A percentile compares a stretch with the other conserved stretches of the same genome.
phyloP scores from a whole-genome alignment of 257 asterid species.

The Handroanthus guayacan region DNA sequence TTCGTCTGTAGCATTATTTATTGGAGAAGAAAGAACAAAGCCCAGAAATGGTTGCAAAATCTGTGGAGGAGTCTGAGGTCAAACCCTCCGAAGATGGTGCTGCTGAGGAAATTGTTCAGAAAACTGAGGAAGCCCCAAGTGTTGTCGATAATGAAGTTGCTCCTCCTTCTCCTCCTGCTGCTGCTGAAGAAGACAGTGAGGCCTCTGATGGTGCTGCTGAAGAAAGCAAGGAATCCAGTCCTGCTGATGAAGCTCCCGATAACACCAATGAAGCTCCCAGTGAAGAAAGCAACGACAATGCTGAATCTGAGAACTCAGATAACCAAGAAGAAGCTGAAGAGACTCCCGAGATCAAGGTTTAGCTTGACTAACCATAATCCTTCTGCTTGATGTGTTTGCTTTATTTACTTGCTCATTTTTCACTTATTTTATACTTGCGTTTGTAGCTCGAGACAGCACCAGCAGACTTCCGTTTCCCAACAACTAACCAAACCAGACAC shows the following conservation, averaged over 20 bases:
- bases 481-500: constrained; percentile 95
- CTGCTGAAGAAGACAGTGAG: constrained; percentile 53
- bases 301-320: constrained; percentile 55
- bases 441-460: constrained; percentile 95
- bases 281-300: constrained; percentile 54
- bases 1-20: constrained; percentile 65
- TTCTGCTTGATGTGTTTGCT: constrained; percentile 25
- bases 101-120: constrained; percentile 48
- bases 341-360: constrained; percentile 77
- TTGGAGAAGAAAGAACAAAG: constrained; percentile 62
- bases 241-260: constrained; percentile 51
- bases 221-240: constrained; percentile 56
- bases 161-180: constrained; percentile 40
- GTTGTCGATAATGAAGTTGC: constrained; percentile 55
- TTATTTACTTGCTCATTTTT: constrained; percentile 7
- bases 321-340: constrained; percentile 71
- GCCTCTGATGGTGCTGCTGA: constrained; percentile 45
- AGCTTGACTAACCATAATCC: neutral
- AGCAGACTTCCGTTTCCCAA: constrained; percentile 96
- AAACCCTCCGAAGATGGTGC: constrained; percentile 45
- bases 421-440: neutral
- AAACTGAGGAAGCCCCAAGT: constrained; percentile 54
- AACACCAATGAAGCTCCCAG: constrained; percentile 34
- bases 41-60: constrained; percentile 37
- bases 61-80: constrained; percentile 58